Base-by-base conservation (phyloP, 768 basidiomycete species). In the Agrocybe praecox region DNA sequence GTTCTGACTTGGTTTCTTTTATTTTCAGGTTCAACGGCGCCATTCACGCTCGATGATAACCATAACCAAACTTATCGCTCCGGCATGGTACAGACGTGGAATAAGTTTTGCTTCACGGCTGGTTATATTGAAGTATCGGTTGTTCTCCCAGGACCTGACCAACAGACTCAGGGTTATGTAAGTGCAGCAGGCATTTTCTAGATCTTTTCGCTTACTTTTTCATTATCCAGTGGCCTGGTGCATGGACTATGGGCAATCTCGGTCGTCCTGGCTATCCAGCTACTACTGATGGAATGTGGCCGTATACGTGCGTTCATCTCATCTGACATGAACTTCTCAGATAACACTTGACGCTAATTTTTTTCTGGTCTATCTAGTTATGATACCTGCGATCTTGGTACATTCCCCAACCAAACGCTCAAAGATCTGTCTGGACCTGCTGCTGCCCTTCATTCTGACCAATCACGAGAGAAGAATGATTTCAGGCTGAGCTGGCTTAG, bases 231-330 rank as follows among this genome's bases (percentile, higher is more conserved):
- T 93, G 90, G 92, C 92, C 91, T 34, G 92, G 89, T 61, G 83
- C 82, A 2, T 94, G 93, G 93, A 91, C 89, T 18, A 89, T 90
- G 87, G 93, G 93, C 2, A 96, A 95, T 67, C 79, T 95, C 5
- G 93, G 85, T 1, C 74, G 94, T 36, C 85, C 93, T 0, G 94
- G 93, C 6, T 94, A 90, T 68, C 75, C 83, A 6, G 90, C 87
- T 0, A 85, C 90, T 1, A 89, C 88, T 1, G 92, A 94, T 49
- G 93, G 94, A 4, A 79, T 80, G 55, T 91, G 92, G 90, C 91
- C 92, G 1, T 93, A 92, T 72, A 87, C 90, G 71, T 88, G 71
- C 58, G 82, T 74, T 12, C 15, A 46, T 26, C 22, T 19, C 53
- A 17, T 50, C 12, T 51, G 26, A 9, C 26, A 29, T 9, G 9